These are phyloP conservation scores for Aspergillus oerlinghausenensis DNA, from an alignment of 2,329 filamentous ascomycete species.

Conservation along the genomic window DNA sequence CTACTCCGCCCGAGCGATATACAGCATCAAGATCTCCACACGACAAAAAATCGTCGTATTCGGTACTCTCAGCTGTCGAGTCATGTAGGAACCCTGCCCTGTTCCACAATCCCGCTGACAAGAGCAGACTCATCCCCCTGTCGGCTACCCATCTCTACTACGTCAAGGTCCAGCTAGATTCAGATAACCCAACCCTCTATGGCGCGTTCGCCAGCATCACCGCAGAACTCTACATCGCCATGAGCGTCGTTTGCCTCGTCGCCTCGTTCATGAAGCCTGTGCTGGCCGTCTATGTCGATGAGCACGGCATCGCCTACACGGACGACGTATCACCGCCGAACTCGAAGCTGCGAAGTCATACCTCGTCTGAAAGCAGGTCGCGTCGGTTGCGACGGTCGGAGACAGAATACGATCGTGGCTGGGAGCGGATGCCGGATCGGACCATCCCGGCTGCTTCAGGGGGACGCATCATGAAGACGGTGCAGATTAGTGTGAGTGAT, in stretches of 20 bases:
- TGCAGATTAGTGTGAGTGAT: not conserved
- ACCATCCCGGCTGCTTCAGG: not conserved
- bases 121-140: constrained; percentile 37
- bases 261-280: constrained; percentile 45
- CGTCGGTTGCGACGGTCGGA: not conserved
- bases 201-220: constrained; percentile 33
- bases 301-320: constrained; percentile 21
- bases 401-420: not conserved
- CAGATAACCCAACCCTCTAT: constrained; percentile 34
- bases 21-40: constrained; percentile 34
- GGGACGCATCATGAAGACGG: constrained; percentile 2
- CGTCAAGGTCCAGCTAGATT: constrained; percentile 25
- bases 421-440: not conserved
- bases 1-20: constrained; percentile 35
- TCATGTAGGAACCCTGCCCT: constrained; percentile 28
- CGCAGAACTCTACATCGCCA: constrained; percentile 40
- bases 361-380: not conserved
- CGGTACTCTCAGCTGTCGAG: constrained; percentile 39
- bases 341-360: constrained; percentile 5
- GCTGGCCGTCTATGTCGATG: constrained; percentile 32
- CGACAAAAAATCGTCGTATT: constrained; percentile 38
- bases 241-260: constrained; percentile 40
- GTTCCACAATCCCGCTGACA: not conserved
- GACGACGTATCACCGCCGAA: constrained; percentile 8
- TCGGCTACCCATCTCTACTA: constrained; percentile 37